Base-by-base conservation (phyloP, 371 early-diverging fungal species). In the Mucor velutinosus region DNA sequence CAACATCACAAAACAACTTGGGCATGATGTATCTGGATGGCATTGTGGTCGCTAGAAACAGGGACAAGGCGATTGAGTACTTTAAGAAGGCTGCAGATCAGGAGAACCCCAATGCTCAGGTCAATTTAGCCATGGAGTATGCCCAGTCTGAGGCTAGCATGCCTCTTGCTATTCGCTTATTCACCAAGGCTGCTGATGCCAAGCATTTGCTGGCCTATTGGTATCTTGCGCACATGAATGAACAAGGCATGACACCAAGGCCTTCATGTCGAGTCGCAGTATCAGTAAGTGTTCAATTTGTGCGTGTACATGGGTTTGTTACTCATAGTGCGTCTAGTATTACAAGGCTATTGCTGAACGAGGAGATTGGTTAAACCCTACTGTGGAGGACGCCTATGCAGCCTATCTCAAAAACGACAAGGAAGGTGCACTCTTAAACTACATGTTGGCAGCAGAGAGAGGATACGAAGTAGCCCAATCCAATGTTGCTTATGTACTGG, bases 21-120 rank as follows among this genome's bases (percentile, higher is more conserved):
- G 98, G 96, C n/a, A 74, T 88, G 65, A 95, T 97, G 95, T 81
- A 92, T 64, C 71, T 86, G 65, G 77, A 89, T 25, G 97, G 96
- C 11, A 75, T 85, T 65, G 85, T 80, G 1, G 87, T 86, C 4
- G 71, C 68, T 23, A 76, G 76, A 58, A 79, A 86, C 71, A 64
- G 58, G 35, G 83, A 84, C 25, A 65, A 74, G 25, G 94, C 93
- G 0, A 76, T 79, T 2, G 78, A 83, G 27, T 84, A 83, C 57
- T 92, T 91, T 62, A 76, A 79, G 53, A 62, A 74, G 58, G 92
- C 93, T 1, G 90, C 94, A 0, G 84, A 85, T 7, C 76, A 74
- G 30, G 76, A 83, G 4, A 83, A 89, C 60, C 72, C 91, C 70
- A 79, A 87, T 35, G 90, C 89, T 7, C 85, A 86, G 66, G 89